Evolutionary conservation across 148 eudicot genomes (phyloP).

Genomic region (Nepenthes gracilis): DNA sequence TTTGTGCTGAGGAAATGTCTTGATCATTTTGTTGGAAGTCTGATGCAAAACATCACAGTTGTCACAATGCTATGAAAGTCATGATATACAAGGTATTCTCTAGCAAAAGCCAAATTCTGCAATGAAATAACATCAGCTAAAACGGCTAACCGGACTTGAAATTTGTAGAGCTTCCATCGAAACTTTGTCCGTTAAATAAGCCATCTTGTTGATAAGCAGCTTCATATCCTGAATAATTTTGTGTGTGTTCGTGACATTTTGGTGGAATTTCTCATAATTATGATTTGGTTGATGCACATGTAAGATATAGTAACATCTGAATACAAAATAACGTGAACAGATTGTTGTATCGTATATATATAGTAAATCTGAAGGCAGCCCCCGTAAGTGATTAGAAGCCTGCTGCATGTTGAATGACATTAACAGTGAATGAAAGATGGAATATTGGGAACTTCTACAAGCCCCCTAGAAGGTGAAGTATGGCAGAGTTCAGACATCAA

Average conservation of each 20-base stretch:
- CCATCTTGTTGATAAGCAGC: constrained; percentile 33
- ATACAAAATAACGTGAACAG: neutral
- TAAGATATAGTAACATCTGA: neutral
- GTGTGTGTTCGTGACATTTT: neutral
- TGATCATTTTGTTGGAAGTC: constrained; percentile 27
- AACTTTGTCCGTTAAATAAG: constrained; percentile 23
- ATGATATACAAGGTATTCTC: constrained; percentile 3
- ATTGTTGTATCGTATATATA: no score
- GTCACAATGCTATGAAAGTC: neutral
- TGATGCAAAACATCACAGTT: constrained; percentile 10
- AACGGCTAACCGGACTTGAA: constrained; percentile 19
- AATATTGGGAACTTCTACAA: no score
- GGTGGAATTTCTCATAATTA: neutral
- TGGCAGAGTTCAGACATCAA: no score
- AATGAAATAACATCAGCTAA: neutral
- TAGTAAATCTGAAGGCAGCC: no score
- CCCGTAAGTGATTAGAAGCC: no score
- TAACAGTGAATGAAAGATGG: no score
- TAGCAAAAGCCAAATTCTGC: constrained; percentile 2
- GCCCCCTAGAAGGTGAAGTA: no score
- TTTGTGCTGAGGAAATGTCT: constrained; percentile 23
- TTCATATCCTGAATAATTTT: constrained; percentile 1
- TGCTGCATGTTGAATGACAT: no score
- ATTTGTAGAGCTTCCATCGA: constrained; percentile 38
- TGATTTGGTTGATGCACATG: neutral